Conservation (phyloP, 2,329 filamentous ascomycete genomes). For the Epichloe glyceriae region DNA sequence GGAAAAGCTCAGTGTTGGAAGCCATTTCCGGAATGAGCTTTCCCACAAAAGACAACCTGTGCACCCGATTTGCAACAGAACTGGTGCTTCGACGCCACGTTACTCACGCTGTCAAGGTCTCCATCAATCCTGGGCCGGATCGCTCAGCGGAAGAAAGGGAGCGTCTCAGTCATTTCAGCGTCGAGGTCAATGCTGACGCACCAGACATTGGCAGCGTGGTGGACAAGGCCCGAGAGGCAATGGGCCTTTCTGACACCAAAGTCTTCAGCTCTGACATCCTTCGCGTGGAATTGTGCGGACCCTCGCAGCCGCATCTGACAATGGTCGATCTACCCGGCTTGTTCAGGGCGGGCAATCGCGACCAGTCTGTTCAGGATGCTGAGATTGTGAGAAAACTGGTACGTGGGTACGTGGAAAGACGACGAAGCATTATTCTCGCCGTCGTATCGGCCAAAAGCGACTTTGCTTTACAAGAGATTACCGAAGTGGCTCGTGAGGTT, state of each 20-base stretch:
- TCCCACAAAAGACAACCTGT: conserved; percentile 42
- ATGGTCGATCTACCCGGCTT: conserved; percentile 46
- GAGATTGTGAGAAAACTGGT: conserved; percentile 23
- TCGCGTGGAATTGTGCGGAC: conserved; percentile 33
- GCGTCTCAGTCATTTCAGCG: conserved; percentile 1
- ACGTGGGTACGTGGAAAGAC: conserved; percentile 40
- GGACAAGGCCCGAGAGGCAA: conserved; percentile 5
- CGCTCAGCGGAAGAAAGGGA: conserved; percentile 15
- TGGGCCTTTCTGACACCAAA: conserved; percentile 7
- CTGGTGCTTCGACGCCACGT: conserved; percentile 38
- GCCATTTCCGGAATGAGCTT: conserved; percentile 50
- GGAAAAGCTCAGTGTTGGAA: conserved; percentile 53
- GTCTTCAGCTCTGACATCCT: conserved; percentile 33
- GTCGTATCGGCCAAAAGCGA: conserved; percentile 43
- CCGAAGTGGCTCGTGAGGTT: conserved; percentile 2
- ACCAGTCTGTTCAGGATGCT: conserved; percentile 24
- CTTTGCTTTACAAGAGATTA: conserved; percentile 40
- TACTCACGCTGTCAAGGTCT: conserved; percentile 20
- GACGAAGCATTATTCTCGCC: conserved; percentile 46
- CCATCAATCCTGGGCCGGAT: conserved; percentile 17
- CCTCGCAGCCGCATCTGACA: conserved; percentile 37
- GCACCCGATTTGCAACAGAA: conserved; percentile 51
- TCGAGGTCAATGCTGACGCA: background rate
- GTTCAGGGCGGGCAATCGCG: conserved; percentile 31
- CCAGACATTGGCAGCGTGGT: conserved; percentile 6